These are phyloP conservation scores for Syzygium grande DNA, from an alignment of 345 rosid species.

Conservation along the genomic window DNA sequence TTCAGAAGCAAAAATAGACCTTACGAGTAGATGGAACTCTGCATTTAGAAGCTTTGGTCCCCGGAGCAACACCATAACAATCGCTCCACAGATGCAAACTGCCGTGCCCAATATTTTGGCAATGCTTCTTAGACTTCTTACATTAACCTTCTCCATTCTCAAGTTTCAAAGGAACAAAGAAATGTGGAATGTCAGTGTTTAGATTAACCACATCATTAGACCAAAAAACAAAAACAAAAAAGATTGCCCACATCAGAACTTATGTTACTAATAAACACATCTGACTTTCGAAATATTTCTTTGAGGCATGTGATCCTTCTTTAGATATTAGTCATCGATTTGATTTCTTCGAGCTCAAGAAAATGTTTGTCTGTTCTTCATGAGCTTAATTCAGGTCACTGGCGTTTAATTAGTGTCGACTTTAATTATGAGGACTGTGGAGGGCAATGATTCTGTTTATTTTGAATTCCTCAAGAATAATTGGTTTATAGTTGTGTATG, in stretches of 20 bases:
- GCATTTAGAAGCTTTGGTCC: conserved; percentile 66
- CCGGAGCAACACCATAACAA: conserved; percentile 53
- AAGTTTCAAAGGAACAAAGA: not conserved
- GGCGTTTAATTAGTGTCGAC: not conserved
- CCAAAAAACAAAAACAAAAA: too few species aligned
- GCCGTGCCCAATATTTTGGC: conserved; percentile 62
- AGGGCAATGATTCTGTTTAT: not conserved
- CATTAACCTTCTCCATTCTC: conserved; percentile 55
- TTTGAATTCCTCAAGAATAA: not conserved
- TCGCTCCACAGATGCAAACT: conserved; percentile 54
- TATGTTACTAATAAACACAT: not conserved
- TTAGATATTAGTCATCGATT: not conserved
- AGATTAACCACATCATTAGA: not conserved
- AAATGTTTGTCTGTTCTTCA: not conserved
- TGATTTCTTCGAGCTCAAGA: not conserved
- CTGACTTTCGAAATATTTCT: not conserved
- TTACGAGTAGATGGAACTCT: conserved; percentile 2
- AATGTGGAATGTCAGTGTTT: not conserved
- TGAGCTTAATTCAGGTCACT: not conserved
- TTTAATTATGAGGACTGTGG: not conserved
- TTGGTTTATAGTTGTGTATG: not conserved
- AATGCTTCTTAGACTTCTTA: conserved; percentile 39
- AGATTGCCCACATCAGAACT: not conserved
- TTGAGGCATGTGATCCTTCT: not conserved
- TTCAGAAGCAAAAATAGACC: conserved; percentile 9